These are phyloP conservation scores for Pleurotus sapidus DNA, from an alignment of 768 basidiomycete species.

Conservation along the genomic window DNA sequence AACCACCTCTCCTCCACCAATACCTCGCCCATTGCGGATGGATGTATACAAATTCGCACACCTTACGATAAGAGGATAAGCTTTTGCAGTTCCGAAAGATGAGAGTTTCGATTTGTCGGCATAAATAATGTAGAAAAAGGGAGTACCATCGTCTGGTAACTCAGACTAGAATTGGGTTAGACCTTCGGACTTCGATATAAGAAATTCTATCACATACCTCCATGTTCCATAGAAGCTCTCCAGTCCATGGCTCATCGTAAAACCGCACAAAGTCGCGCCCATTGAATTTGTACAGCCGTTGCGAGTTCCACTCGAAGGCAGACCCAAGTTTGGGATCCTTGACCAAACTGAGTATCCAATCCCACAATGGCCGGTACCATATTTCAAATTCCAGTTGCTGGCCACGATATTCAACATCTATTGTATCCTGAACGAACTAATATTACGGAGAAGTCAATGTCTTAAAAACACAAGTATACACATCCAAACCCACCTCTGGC, in stretches of 20 bases:
- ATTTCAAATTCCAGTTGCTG: slow-evolving; percentile 15
- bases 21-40: slow-evolving; percentile 29
- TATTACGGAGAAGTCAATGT: slow-evolving; percentile 7
- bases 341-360: slow-evolving; percentile 26
- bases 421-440: slow-evolving; percentile 13
- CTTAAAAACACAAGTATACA: background rate
- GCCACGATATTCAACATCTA: slow-evolving; percentile 17
- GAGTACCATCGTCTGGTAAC: slow-evolving; percentile 21
- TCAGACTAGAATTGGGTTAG: slow-evolving; percentile 3
- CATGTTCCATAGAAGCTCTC: slow-evolving; percentile 30
- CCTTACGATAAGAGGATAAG: slow-evolving; percentile 31
- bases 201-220: slow-evolving; percentile 24
- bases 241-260: slow-evolving; percentile 35
- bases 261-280: slow-evolving; percentile 22
- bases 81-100: slow-evolving; percentile 33
- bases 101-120: slow-evolving; percentile 38
- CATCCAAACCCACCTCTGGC: slow-evolving; percentile 8
- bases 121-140: slow-evolving; percentile 32
- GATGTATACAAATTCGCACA: slow-evolving; percentile 27
- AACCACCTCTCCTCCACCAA: slow-evolving; percentile 31
- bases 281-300: slow-evolving; percentile 24
- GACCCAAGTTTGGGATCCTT: slow-evolving; percentile 18
- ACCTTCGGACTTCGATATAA: background rate
- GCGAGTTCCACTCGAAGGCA: slow-evolving; percentile 29
- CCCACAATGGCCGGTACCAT: slow-evolving; percentile 18